These are phyloP conservation scores for Lepiota subincarnata DNA, from an alignment of 768 basidiomycete genomes.

Conservation along the genomic window DNA sequence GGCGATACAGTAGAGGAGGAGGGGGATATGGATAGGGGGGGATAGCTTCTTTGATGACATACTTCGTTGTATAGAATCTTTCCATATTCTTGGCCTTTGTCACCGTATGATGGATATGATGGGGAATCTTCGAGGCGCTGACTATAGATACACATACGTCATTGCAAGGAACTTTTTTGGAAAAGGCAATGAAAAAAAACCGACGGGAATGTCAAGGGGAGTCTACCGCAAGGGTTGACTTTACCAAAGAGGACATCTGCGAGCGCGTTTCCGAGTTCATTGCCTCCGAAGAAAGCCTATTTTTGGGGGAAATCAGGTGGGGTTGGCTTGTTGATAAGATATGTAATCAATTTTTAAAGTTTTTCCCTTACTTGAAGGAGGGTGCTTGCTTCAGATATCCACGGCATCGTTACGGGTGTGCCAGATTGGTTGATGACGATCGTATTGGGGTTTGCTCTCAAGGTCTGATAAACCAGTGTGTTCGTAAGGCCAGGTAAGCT, in stretches of 20 bases:
- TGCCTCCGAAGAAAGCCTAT: constrained; percentile 51
- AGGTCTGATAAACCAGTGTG: constrained; percentile 43
- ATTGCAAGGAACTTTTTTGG: not conserved
- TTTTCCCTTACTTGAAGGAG: constrained; percentile 38
- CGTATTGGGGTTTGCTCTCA: constrained; percentile 49
- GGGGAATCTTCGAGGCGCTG: constrained; percentile 51
- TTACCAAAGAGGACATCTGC: constrained; percentile 60
- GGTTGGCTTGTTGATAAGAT: not conserved
- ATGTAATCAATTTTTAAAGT: not conserved
- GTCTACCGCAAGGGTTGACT: constrained; percentile 55
- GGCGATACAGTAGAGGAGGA: not conserved
- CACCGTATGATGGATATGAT: constrained; percentile 41
- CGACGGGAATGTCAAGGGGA: constrained; percentile 52
- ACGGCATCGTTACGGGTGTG: constrained; percentile 51
- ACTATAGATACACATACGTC: constrained; percentile 17
- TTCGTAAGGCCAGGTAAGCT: constrained; percentile 50
- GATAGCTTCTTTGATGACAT: constrained; percentile 2
- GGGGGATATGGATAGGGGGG: not conserved
- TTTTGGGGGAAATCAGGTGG: not conserved
- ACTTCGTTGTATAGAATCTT: constrained; percentile 47
- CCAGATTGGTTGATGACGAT: constrained; percentile 57
- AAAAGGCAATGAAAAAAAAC: constrained; percentile 12
- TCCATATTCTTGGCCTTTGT: constrained; percentile 38
- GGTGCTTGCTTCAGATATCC: constrained; percentile 36
- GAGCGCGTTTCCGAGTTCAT: constrained; percentile 52